Conservation (phyloP, 2,329 filamentous ascomycete genomes). For the Hypoxylon sp. region DNA sequence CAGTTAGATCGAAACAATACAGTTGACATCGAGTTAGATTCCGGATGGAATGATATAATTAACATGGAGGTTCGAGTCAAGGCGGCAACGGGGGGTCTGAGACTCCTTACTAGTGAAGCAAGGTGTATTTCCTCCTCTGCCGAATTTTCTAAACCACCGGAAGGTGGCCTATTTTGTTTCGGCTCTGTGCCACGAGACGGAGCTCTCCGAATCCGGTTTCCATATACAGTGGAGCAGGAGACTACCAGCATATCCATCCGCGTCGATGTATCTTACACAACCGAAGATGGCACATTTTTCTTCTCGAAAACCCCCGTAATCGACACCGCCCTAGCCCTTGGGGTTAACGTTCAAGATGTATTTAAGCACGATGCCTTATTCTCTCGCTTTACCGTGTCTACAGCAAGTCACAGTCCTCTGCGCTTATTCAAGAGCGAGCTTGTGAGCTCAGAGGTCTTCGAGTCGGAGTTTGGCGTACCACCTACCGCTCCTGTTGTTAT, state of each 20-base stretch:
- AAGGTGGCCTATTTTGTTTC: slow-evolving; percentile 69
- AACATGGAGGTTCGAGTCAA: slow-evolving; percentile 73
- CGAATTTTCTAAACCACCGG: slow-evolving; percentile 64
- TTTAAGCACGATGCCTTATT: slow-evolving; percentile 88
- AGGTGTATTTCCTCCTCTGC: slow-evolving; percentile 62
- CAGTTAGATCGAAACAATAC: slow-evolving; percentile 85
- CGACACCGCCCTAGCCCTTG: slow-evolving; percentile 83
- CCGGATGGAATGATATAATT: slow-evolving; percentile 80
- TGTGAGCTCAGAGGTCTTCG: slow-evolving; percentile 77
- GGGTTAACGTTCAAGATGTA: slow-evolving; percentile 96
- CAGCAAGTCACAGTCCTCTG: slow-evolving; percentile 81
- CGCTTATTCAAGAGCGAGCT: slow-evolving; percentile 80
- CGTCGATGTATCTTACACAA: slow-evolving; percentile 82
- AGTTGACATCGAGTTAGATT: slow-evolving; percentile 79
- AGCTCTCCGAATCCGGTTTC: slow-evolving; percentile 74
- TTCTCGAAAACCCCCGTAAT: slow-evolving; percentile 75
- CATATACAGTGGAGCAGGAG: slow-evolving; percentile 87
- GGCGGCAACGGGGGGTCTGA: slow-evolving; percentile 75
- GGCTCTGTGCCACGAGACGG: slow-evolving; percentile 62
- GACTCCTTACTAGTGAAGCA: slow-evolving; percentile 73
- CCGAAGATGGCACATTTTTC: slow-evolving; percentile 74
- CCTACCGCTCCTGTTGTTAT: slow-evolving; percentile 71
- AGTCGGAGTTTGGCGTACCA: slow-evolving; percentile 71
- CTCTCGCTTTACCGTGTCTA: slow-evolving; percentile 91
- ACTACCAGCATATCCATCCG: slow-evolving; percentile 78